Conservation (phyloP, 768 basidiomycete genomes). For the Russula compacta region DNA sequence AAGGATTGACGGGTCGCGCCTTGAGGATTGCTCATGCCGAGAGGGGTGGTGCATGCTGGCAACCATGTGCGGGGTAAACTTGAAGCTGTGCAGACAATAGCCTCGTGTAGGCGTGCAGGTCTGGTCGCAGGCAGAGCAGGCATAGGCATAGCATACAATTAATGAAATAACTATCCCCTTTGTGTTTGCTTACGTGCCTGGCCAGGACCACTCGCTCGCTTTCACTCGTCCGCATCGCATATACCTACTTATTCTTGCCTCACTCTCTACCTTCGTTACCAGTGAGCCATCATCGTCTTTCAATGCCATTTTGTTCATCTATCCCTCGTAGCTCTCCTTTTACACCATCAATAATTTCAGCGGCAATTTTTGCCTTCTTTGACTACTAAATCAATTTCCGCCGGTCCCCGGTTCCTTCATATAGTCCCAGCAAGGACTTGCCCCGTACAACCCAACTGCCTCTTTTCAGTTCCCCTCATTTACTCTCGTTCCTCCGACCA, state of each 20-base stretch:
- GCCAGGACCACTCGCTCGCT: neutral
- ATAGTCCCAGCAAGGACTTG: constrained; percentile 5
- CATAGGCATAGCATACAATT: neutral
- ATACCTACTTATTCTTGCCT: neutral
- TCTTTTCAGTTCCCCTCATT: neutral
- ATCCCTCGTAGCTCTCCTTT: constrained; percentile 1
- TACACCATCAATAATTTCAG: neutral
- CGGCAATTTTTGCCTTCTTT: neutral
- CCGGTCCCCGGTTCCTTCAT: constrained; percentile 13
- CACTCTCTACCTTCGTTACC: constrained; percentile 1
- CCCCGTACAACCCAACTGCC: constrained; percentile 3
- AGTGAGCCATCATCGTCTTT: neutral
- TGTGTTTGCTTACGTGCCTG: neutral
- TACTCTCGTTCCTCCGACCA: constrained; percentile 8
- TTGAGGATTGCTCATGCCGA: neutral
- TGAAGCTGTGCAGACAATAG: constrained; percentile 4
- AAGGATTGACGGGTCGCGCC: neutral
- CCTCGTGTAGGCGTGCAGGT: constrained; percentile 11
- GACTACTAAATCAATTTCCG: constrained; percentile 2
- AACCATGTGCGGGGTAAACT: neutral
- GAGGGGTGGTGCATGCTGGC: neutral
- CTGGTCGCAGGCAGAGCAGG: no score
- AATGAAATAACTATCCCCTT: neutral
- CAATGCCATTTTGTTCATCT: neutral
- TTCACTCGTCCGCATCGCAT: neutral